Evolutionary conservation across 2,329 filamentous ascomycete genomes (phyloP), one percentile per base, ranked within the genome.

Genomic region (Apiospora saccharicola): DNA sequence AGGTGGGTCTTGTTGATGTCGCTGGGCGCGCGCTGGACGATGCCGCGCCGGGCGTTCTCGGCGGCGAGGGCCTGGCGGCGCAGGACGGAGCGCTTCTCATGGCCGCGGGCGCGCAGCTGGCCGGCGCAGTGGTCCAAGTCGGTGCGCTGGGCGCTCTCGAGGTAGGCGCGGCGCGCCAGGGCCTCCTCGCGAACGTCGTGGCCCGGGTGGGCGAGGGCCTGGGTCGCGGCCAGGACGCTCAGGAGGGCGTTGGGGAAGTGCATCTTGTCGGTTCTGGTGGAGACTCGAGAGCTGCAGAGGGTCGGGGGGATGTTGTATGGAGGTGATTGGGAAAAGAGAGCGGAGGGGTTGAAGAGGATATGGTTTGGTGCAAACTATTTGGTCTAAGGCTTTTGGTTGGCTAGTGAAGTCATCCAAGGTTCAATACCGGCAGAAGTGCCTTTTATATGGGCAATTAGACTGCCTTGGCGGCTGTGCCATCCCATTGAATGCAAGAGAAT

Each of bases 101-200:
- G 74, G 19, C 86, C 87, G 7, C 86, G 84, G 26, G 84, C 83
- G 74, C 82, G 83, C 64, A 89, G 82, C 76, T 85, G 83, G 0
- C 81, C 76, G 16, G 85, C 78, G 74, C 87, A 89, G 75, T 88
- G 85, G 70, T 77, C 78, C 10, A 89, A 80, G 24, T 84, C 84
- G 22, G 83, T 79, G 49, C 84, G 77, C 75, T 84, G 82, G 24
- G 81, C 77, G 14, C 79, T 80, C 73, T 78, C 77, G 70, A 87
- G 78, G 75, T 85, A 88, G 0, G 83, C 79, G 41, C 85, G 85
- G 47, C 87, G 86, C 79, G 88, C 85, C 14, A 82, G 82, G 44
- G 85, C 83, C 78, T 89, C 88, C 13, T 86, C 80, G 61, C 80
- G 79, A 51, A 86, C 73, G 70, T 88, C 83, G 73, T 88, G 86